These are phyloP conservation scores for Mitragyna speciosa DNA, from an alignment of 257 asterid genomes.

Conservation along the genomic window DNA sequence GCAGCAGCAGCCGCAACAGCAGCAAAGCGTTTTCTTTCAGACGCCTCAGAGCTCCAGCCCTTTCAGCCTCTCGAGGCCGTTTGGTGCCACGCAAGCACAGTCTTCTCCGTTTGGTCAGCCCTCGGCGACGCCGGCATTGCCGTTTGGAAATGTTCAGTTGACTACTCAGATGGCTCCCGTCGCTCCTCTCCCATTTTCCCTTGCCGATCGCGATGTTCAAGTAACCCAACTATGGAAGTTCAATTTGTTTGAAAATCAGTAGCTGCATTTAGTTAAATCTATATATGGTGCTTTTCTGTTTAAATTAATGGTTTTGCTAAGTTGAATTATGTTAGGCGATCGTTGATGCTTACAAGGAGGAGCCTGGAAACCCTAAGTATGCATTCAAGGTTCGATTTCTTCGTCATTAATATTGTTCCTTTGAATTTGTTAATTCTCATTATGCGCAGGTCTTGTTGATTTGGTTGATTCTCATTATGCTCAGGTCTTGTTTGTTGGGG, in stretches of 20 bases:
- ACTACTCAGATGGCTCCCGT: constrained; percentile 99
- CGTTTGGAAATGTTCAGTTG: constrained; percentile 66
- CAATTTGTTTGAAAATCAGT: too few species aligned
- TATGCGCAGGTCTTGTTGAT: not conserved
- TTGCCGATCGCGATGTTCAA: constrained; percentile 93
- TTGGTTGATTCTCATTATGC: not conserved
- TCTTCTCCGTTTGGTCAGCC: constrained; percentile 44
- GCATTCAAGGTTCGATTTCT: constrained; percentile 72
- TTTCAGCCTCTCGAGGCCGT: constrained; percentile 59
- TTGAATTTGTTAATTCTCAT: not conserved
- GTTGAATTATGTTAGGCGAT: constrained; percentile 50
- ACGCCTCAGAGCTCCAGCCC: constrained; percentile 55
- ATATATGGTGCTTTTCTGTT: not conserved
- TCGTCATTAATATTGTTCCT: not conserved
- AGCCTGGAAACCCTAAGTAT: constrained; percentile 78
- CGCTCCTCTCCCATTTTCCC: constrained; percentile 86
- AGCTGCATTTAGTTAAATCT: not conserved
- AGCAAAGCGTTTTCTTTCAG: constrained; percentile 50
- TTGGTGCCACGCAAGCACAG: constrained; percentile 52
- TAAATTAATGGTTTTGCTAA: not conserved
- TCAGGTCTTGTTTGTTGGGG: not conserved
- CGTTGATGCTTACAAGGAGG: constrained; percentile 93
- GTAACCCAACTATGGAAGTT: constrained; percentile 24
- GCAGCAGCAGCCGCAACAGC: constrained; percentile 48
- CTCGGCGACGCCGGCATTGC: constrained; percentile 37